phyloP scores from a whole-genome alignment of 257 asterid genomes.

The Thymus quinquecostatus region DNA sequence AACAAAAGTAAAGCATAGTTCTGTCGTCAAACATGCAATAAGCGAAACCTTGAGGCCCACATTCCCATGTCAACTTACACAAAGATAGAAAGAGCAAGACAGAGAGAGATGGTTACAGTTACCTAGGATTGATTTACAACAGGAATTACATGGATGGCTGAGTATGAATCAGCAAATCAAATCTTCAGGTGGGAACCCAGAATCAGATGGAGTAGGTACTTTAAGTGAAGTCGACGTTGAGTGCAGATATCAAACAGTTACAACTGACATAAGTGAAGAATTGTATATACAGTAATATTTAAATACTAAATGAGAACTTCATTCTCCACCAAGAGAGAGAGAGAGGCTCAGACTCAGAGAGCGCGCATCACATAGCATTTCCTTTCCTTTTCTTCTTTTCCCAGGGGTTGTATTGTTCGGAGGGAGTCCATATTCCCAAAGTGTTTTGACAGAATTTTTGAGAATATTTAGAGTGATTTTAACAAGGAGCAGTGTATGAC shows the following conservation, averaged over 20 bases:
- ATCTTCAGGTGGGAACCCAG: constrained; percentile 14
- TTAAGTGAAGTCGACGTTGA: constrained; percentile 32
- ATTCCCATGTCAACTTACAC: constrained; percentile 28
- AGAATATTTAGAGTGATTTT: too few species aligned
- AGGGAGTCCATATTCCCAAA: too few species aligned
- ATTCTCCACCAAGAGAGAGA: too few species aligned
- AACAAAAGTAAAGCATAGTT: neutral
- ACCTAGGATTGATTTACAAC: constrained; percentile 26
- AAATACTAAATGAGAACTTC: too few species aligned
- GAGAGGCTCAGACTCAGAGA: too few species aligned
- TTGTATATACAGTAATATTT: too few species aligned
- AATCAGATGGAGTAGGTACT: constrained; percentile 29
- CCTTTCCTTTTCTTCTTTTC: too few species aligned
- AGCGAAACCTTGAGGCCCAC: neutral
- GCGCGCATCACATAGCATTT: too few species aligned
- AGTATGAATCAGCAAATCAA: neutral
- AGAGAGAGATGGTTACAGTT: neutral
- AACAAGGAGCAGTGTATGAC: too few species aligned
- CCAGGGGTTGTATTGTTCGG: too few species aligned
- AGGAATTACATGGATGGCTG: constrained; percentile 1
- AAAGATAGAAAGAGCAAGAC: neutral
- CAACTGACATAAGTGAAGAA: too few species aligned
- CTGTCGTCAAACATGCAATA: neutral
- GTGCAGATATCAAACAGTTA: constrained; percentile 16
- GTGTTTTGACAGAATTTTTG: too few species aligned